phyloP scores from a whole-genome alignment of 2,329 filamentous ascomycete genomes.

The Leptoxyphium fumago region DNA sequence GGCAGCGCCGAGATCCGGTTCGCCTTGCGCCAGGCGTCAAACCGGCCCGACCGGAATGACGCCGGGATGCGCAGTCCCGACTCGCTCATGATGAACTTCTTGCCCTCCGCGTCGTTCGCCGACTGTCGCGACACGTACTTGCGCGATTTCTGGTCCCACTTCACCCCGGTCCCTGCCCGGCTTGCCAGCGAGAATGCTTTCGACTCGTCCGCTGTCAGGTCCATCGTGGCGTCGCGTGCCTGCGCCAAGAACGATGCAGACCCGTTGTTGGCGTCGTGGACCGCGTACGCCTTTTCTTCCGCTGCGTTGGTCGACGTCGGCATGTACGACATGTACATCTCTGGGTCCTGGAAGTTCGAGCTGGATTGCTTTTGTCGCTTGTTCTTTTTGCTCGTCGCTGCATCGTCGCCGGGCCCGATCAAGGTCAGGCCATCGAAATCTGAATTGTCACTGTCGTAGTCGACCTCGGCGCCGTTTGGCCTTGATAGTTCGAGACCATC shows the following conservation, averaged over 20 bases:
- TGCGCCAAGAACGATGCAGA: conserved; percentile 59
- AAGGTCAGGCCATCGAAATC: conserved; percentile 38
- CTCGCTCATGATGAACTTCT: conserved; percentile 67
- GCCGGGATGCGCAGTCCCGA: conserved; percentile 92
- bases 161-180: conserved; percentile 47
- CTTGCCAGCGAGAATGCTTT: conserved; percentile 66
- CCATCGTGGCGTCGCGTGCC: conserved; percentile 80
- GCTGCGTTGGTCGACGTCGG: conserved; percentile 66
- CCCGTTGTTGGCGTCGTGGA: conserved; percentile 53
- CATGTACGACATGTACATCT: conserved; percentile 93
- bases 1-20: conserved; percentile 70
- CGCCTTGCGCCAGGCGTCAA: conserved; percentile 79
- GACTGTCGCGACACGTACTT: conserved; percentile 89
- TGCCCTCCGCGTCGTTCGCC: conserved; percentile 77
- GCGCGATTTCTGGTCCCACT: conserved; percentile 93
- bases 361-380: conserved; percentile 25
- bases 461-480: conserved; percentile 21
- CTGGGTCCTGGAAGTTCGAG: conserved; percentile 60
- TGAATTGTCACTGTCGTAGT: conserved; percentile 33
- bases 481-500: conserved; percentile 22
- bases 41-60: conserved; percentile 81
- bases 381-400: conserved; percentile 13
- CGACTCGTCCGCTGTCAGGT: conserved; percentile 78
- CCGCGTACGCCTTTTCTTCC: conserved; percentile 85
- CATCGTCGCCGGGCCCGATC: conserved; percentile 9